Conservation (phyloP, 371 early-diverging fungal genomes). For the Mucor sp. region DNA sequence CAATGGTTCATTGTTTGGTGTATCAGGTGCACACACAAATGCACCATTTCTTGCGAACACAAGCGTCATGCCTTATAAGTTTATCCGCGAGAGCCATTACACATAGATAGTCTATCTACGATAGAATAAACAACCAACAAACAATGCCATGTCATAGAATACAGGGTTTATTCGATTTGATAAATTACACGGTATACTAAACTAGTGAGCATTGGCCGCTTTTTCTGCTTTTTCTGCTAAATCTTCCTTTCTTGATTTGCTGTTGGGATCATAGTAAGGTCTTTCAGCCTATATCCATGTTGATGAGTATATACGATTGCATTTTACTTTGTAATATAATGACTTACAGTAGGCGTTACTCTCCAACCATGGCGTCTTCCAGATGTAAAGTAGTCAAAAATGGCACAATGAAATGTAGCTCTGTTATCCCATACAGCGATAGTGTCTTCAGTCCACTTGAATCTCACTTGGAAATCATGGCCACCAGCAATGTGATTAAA, state of each 20-base stretch:
- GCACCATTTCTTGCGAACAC: no score
- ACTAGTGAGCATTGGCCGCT: no score
- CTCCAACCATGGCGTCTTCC: slow-evolving; percentile 43
- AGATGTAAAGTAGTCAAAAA: slow-evolving; percentile 15
- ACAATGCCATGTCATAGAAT: no score
- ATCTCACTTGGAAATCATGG: slow-evolving; percentile 66
- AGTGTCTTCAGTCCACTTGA: slow-evolving; percentile 56
- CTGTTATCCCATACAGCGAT: slow-evolving; percentile 72
- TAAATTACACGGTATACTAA: no score
- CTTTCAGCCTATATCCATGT: slow-evolving; percentile 39
- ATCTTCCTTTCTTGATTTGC: slow-evolving; percentile 22
- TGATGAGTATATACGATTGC: background rate
- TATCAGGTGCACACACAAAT: no score
- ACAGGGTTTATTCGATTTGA: no score
- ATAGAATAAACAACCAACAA: no score
- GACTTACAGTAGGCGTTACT: slow-evolving; percentile 32
- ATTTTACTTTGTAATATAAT: background rate
- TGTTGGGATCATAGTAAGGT: slow-evolving; percentile 59
- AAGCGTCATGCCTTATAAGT: no score
- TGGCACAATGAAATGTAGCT: slow-evolving; percentile 42
- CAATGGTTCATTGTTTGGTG: no score
- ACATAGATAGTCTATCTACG: no score
- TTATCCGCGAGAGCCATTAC: no score
- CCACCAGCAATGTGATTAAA: slow-evolving; percentile 44
- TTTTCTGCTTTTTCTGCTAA: background rate